Evolutionary conservation across 2,329 filamentous ascomycete genomes (phyloP), one percentile per base, ranked within the genome.

Genomic region (Stagonosporopsis chrysanthemi): DNA sequence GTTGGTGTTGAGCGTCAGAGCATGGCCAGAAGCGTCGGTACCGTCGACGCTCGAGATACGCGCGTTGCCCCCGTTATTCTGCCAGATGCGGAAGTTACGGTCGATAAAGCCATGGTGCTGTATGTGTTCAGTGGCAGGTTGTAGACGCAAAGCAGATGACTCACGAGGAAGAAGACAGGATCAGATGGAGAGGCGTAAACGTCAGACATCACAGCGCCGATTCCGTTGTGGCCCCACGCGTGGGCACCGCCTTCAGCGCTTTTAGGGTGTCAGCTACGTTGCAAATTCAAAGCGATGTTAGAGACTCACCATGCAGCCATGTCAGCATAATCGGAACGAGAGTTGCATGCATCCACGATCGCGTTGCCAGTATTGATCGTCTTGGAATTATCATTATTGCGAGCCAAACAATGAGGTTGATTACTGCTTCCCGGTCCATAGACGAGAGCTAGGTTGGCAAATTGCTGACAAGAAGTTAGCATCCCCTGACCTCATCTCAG

Each of bases 31-130:
- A 12, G 29, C 23, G 40, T 73, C 78, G 6, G 75, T 80, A 1
- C 81, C 82, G 33, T 72, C 70, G 56, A 84, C 76, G 33, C 36
- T 65, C n/a, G 36, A 62, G 6, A 61, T 28, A 43, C 73, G 70
- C 2, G 53, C 49, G 14, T 59, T 36, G 53, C 71, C 61, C 9
- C 43, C 43, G 4, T 46, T 46, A 29, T 46, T 46, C 29, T 46
- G 43, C 81, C 81, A 84, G 56, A 81, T 80, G 75, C 79, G 80
- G 74, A 76, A 83, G 36, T 79, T 74, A 39, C 80, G 77, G 69
- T 84, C 82, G 44, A 84, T 77, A 65, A 79, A 79, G 9, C 68
- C 77, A 59, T 84, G 81, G 70, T 83, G 81, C 35, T 44, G 42
- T 9, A 2, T 22, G 2, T 14, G 9, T 15, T 33, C 19, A 44